Conservation (phyloP, 2,329 filamentous ascomycete species). For the Berkeleyomyces rouxiae region DNA sequence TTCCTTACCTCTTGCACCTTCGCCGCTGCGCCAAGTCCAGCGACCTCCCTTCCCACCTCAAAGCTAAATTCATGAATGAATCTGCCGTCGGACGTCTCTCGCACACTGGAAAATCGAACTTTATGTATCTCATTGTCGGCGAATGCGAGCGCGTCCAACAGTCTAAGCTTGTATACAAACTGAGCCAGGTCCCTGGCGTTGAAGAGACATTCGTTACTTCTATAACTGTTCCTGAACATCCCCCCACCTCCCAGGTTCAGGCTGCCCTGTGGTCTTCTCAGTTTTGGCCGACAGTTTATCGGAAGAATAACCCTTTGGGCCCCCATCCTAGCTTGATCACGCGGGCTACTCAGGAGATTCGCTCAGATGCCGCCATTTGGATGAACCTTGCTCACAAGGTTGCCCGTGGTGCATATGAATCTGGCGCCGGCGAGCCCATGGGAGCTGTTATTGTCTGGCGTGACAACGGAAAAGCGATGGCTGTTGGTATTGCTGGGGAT, state of each 20-base stretch:
- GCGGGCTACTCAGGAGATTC: constrained; percentile 52
- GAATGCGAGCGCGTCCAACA: constrained; percentile 25
- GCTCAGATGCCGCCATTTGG: constrained; percentile 45
- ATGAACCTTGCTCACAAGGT: constrained; percentile 50
- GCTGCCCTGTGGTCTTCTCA: constrained; percentile 56
- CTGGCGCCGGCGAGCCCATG: constrained; percentile 48
- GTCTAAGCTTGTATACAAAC: constrained; percentile 23
- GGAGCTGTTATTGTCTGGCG: constrained; percentile 64
- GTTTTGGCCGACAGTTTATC: constrained; percentile 76
- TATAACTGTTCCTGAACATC: constrained; percentile 53
- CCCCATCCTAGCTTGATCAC: constrained; percentile 62
- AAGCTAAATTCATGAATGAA: constrained; percentile 43
- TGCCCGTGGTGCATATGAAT: constrained; percentile 39
- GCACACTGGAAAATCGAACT: constrained; percentile 42
- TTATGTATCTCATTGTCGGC: constrained; percentile 42
- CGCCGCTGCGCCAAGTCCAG: constrained; percentile 58
- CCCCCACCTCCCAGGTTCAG: constrained; percentile 60
- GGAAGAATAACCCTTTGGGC: constrained; percentile 73
- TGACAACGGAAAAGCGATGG: constrained; percentile 30
- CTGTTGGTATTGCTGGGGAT: constrained; percentile 62
- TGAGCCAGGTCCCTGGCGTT: constrained; percentile 21
- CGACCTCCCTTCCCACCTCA: constrained; percentile 50
- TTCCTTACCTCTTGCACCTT: constrained; percentile 52
- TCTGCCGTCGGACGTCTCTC: constrained; percentile 36
- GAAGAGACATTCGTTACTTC: constrained; percentile 41